These are phyloP conservation scores for Talaromyces pinophilus DNA, from an alignment of 2,329 filamentous ascomycete species.

Conservation along the genomic window DNA sequence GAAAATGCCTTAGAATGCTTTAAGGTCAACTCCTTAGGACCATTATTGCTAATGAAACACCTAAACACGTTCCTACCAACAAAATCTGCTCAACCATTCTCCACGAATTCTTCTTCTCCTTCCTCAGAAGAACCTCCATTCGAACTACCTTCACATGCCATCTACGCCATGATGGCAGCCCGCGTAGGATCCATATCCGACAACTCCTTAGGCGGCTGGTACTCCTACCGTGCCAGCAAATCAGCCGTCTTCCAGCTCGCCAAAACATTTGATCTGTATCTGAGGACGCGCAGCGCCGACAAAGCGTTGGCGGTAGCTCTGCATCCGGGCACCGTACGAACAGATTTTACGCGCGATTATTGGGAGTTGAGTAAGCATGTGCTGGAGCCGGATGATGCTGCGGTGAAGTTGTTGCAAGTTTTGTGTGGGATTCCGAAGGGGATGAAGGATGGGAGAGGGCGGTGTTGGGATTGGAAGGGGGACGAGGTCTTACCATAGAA, in stretches of 20 bases:
- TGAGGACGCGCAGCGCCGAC: conserved; percentile 58
- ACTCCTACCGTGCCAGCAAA: conserved; percentile 75
- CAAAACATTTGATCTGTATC: conserved; percentile 69
- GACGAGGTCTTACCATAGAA: conserved; percentile 60
- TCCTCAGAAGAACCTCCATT: conserved; percentile 22
- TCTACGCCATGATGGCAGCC: conserved; percentile 75
- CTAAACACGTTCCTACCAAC: conserved; percentile 69
- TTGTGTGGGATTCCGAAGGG: conserved; percentile 46
- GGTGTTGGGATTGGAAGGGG: conserved; percentile 70
- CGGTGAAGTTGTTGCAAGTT: conserved; percentile 64
- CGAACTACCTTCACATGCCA: conserved; percentile 57
- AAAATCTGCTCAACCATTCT: conserved; percentile 45
- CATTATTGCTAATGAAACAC: conserved; percentile 75
- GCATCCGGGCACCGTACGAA: conserved; percentile 80
- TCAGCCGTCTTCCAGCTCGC: conserved; percentile 70
- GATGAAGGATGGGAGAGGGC: conserved; percentile 56
- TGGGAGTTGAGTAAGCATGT: conserved; percentile 67
- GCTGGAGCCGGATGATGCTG: conserved; percentile 67
- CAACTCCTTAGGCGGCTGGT: conserved; percentile 77
- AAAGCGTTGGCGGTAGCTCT: conserved; percentile 69
- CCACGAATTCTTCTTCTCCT: not conserved
- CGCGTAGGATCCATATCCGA: conserved; percentile 74
- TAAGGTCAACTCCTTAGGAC: conserved; percentile 71
- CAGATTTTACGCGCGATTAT: conserved; percentile 70
- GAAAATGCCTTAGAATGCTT: conserved; percentile 67